phyloP scores from a whole-genome alignment of 768 basidiomycete genomes.

The Mycena kentingensis region DNA sequence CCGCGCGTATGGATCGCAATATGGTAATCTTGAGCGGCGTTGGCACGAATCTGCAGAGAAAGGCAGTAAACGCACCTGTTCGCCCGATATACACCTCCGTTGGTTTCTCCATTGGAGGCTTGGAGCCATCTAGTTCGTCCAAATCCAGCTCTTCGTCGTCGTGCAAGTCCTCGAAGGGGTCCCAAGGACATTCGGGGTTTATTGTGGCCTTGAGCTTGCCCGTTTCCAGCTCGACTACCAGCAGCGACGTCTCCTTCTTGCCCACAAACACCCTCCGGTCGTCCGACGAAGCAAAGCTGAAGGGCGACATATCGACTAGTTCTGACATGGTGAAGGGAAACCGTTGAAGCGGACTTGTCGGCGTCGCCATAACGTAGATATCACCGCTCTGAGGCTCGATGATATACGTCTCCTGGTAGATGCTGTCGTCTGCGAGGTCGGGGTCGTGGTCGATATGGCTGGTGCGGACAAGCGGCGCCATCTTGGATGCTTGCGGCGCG shows the following conservation, averaged over 20 bases:
- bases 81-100: constrained; percentile 55
- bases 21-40: constrained; percentile 96
- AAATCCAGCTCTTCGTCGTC: constrained; percentile 50
- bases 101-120: constrained; percentile 37
- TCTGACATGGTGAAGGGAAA: constrained; percentile 92
- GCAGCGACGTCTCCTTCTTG: constrained; percentile 82
- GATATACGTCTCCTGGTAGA: constrained; percentile 77
- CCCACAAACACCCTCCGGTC: constrained; percentile 83
- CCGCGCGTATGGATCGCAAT: constrained; percentile 75
- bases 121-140: constrained; percentile 60
- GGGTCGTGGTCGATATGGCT: constrained; percentile 59
- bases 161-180: constrained; percentile 59
- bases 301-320: constrained; percentile 89
- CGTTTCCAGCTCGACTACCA: constrained; percentile 76
- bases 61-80: constrained; percentile 43
- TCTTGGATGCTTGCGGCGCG: constrained; percentile 49
- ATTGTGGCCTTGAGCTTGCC: constrained; percentile 77
- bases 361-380: constrained; percentile 81
- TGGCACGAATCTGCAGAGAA: no score
- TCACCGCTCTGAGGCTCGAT: constrained; percentile 95
- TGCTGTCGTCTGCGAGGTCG: constrained; percentile 57
- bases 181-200: constrained; percentile 78
- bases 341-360: constrained; percentile 72
- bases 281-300: constrained; percentile 64
- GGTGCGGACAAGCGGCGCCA: constrained; percentile 76